Base-by-base conservation (phyloP, 768 basidiomycete species). In the Mycena polygramma region DNA sequence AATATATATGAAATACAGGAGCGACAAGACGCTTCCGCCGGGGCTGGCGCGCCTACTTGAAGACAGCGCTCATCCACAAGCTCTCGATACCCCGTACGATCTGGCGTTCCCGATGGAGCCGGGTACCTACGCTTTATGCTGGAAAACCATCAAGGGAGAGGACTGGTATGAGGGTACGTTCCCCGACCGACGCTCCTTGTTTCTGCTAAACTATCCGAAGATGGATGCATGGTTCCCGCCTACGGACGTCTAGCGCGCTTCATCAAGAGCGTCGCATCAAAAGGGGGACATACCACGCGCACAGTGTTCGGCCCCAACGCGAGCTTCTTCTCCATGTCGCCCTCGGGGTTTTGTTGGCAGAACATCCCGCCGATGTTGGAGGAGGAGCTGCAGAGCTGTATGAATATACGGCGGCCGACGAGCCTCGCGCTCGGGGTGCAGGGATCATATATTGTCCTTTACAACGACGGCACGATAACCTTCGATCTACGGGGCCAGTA, bases 401-500 rank as follows among this genome's bases (percentile, higher is more conserved):
- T 57, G 4, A 58, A 60, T 20, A 24, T 59, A 11, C 69, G 69
- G 15, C 51, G 51, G n/a, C 69, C 69, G 22, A 57, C 53, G n/a
- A 30, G 41, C 24, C 51, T 70, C 7, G 69, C 69, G 30, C 59
- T 70, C 5, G 69, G 69, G 20, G 52, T 66, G 26, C 41, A 61
- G 24, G 69, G 58, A 10, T 22, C 69, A 22, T 70, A 70, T 36
- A 51, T 66, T 14, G 69, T 66, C 20, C 20, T 70, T 2, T 70
- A 65, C 43, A 60, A 26, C 19, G 69, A 70, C 19, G 69, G 69
- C 11, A 70, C 63, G 11, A 48, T 70, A 6, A 35, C 52, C 19
- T 65, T 66, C 37, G 63, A 70, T n/a, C 45, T 70, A 43, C 7
- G 64, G 22, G 69, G 69, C 14, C 49, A 51, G 45, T 71, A 71